Evolutionary conservation across 2,329 filamentous ascomycete species (phyloP), one percentile per base, ranked within the genome.

Genomic region (Xylariaceae sp.): DNA sequence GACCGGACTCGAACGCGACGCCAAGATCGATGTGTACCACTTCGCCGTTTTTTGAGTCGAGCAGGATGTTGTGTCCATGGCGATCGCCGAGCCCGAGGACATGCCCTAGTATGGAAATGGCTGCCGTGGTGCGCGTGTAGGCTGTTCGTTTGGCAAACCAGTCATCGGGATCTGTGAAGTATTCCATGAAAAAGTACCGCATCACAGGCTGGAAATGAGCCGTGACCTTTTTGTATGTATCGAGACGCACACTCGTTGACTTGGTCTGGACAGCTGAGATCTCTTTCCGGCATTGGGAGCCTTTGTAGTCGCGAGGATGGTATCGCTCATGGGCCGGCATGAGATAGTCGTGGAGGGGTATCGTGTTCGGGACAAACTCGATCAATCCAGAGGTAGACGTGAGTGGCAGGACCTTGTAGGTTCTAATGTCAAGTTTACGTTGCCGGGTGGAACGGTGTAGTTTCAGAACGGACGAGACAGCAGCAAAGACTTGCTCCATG

Each of bases 401-500:
- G 48, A 99, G 79, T 0, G 94, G 94, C 2, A 99, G 79, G 5
- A 99, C 94, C 74, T 97, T 97, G 81, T 99, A 99, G 0, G 94
- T 97, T 59, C 95, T 83, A 70, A 99, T 95, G 7, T 88, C 90
- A 9, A 99, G 80, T 64, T 90, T 90, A 4, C 94, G 88, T 70
- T 96, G 92, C 45, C 92, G 88, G 2, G 94, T 97, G 10, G 87
- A 83, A 57, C 90, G 87, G 73, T 97, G 92, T 53, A 90, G 87
- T 71, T 90, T 89, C 30, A 99, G 79, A 18, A 99, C 83, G 55
- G 90, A 89, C 59, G 92, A 97, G 18, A 97, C 94, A 74, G 96
- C 92, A 60, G 92, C 90, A 72, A 99, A 99, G 1, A 99, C 94
- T 75, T 99, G 94, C 74, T 99, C 95, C 95, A 99, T 99, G 78